A percentile compares a stretch with the other conserved stretches of the same genome.
Conservation (phyloP, 1,284 basidiomycete species). For the Ganoderma boninense region DNA sequence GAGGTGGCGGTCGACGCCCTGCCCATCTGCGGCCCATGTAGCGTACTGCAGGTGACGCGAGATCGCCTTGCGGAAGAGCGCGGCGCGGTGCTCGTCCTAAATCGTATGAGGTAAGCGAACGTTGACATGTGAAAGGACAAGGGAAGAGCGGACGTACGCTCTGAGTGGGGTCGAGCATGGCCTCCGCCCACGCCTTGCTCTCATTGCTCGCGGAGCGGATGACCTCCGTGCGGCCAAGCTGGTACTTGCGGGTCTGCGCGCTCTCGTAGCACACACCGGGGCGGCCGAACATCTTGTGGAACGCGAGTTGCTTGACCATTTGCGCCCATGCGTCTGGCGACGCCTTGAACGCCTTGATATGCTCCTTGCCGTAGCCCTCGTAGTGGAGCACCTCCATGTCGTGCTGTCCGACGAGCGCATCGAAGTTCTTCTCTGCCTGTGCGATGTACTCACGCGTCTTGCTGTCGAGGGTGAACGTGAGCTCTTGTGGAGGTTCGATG, state of each 20-base stretch:
- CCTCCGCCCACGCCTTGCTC: slow-evolving; percentile 86
- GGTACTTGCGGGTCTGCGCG: slow-evolving; percentile 94
- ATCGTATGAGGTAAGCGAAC: background rate
- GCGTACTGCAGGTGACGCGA: slow-evolving; percentile 89
- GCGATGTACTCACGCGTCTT: slow-evolving; percentile 63
- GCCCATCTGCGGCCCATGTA: slow-evolving; percentile 91
- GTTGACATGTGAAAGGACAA: too few species aligned
- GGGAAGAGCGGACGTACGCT: slow-evolving; percentile 32
- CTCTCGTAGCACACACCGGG: slow-evolving; percentile 93
- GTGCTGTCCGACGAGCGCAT: slow-evolving; percentile 81
- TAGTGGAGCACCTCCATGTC: slow-evolving; percentile 91
- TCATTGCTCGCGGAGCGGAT: slow-evolving; percentile 89
- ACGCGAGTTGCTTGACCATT: slow-evolving; percentile 95
- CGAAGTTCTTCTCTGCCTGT: slow-evolving; percentile 73
- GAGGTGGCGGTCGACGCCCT: slow-evolving; percentile 95
- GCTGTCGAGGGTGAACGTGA: slow-evolving; percentile 77
- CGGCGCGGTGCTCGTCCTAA: slow-evolving; percentile 70
- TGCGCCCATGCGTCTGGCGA: slow-evolving; percentile 97
- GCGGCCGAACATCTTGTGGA: slow-evolving; percentile 85
- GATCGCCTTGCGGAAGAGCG: slow-evolving; percentile 82
- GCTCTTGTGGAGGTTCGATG: slow-evolving; percentile 70
- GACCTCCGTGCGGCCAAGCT: slow-evolving; percentile 93
- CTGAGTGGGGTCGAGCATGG: slow-evolving; percentile 77
- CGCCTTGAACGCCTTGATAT: slow-evolving; percentile 89
- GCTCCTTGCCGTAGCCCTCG: slow-evolving; percentile 90